Conservation (phyloP, 352 stramenopile genomes). For the Globisporangium emineosum region DNA sequence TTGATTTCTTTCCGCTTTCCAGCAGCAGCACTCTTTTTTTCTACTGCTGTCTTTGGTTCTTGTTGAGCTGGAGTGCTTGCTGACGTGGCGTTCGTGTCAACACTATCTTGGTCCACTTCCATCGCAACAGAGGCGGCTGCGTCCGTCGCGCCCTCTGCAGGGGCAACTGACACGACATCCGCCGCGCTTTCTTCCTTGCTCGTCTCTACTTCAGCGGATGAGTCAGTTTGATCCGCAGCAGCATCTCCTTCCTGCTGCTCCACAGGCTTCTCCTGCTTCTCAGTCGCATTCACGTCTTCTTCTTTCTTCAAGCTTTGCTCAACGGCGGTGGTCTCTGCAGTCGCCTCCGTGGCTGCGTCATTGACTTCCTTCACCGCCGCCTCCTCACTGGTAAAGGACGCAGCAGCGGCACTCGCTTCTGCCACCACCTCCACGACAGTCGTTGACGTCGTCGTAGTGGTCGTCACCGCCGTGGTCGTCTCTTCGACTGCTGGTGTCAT, state of each 20-base stretch:
- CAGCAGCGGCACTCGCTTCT: background rate
- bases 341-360: background rate
- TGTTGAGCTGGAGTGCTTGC: background rate
- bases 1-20: conserved; percentile 13
- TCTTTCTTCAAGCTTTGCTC: background rate
- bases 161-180: no score
- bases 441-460: background rate
- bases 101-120: background rate
- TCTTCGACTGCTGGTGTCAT: background rate
- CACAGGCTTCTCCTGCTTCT: background rate
- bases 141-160: background rate
- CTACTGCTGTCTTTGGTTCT: background rate
- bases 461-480: background rate
- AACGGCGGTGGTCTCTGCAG: background rate
- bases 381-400: background rate
- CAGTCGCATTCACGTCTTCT: background rate
- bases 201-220: background rate
- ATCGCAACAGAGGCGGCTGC: background rate
- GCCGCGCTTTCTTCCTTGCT: background rate
- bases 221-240: no score
- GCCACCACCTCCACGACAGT: background rate
- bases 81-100: background rate
- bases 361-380: background rate
- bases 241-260: background rate
- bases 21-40: background rate